Evolutionary conservation across 345 rosid species (phyloP).

Genomic region (Salix koriyanagi): DNA sequence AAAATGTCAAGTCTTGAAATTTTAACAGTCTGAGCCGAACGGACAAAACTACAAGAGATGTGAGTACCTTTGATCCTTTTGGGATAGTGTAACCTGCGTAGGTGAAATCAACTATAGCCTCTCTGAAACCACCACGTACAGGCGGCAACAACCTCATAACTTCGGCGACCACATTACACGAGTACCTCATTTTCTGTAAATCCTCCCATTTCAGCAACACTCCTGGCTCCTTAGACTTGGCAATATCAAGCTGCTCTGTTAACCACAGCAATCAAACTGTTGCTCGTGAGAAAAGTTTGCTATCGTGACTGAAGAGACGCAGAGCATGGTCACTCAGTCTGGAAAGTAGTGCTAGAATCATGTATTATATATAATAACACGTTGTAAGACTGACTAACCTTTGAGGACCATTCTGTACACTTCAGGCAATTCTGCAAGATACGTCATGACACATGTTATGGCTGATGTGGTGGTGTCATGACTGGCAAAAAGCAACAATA

Average conservation of each 20-base stretch:
- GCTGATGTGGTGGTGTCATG: conserved; percentile 25
- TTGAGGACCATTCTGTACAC: conserved; percentile 17
- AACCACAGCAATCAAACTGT: background rate
- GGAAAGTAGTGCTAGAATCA: too few species aligned
- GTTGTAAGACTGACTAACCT: conserved; percentile 11
- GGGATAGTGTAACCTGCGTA: conserved; percentile 32
- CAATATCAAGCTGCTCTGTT: conserved; percentile 24
- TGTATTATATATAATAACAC: too few species aligned
- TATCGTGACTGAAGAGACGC: background rate
- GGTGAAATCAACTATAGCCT: conserved; percentile 24
- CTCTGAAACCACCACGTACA: conserved; percentile 14
- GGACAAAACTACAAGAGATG: background rate
- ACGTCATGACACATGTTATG: conserved; percentile 22
- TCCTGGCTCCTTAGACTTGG: conserved; percentile 17
- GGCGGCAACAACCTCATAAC: conserved; percentile 26
- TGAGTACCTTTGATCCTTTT: conserved; percentile 33
- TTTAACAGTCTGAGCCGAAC: background rate
- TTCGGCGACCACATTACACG: conserved; percentile 30
- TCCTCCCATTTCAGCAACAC: conserved; percentile 25
- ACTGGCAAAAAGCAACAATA: conserved; percentile 29
- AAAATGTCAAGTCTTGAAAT: too few species aligned
- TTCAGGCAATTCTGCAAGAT: conserved; percentile 25
- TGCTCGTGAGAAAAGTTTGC: background rate
- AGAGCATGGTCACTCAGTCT: too few species aligned
- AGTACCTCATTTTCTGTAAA: conserved; percentile 23